Conservation (phyloP, 2,329 filamentous ascomycete genomes). For the Venturiaceae sp. region DNA sequence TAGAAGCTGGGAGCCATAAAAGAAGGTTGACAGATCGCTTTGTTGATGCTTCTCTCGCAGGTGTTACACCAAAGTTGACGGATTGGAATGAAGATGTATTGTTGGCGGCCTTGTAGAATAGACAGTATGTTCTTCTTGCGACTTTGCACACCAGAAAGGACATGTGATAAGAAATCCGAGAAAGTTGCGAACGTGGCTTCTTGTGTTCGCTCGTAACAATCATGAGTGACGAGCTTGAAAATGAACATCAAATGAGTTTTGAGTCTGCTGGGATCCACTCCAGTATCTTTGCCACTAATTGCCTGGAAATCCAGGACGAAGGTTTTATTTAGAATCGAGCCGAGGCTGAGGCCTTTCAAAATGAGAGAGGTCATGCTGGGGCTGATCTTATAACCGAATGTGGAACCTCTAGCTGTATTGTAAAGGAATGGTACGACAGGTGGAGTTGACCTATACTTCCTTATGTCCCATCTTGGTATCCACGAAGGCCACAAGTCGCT, state of each 20-base stretch:
- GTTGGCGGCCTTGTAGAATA: no score
- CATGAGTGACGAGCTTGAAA: not conserved
- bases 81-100: no score
- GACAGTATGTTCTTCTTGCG: no score
- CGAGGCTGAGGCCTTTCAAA: not conserved
- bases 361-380: not conserved
- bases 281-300: not conserved
- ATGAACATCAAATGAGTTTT: not conserved
- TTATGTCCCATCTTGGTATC: not conserved
- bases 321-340: not conserved
- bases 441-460: not conserved
- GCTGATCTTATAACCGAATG: not conserved
- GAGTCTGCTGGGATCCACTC: no score
- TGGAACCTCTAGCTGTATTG: not conserved
- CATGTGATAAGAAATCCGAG: no score
- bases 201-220: not conserved
- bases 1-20: no score
- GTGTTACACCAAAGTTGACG: no score
- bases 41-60: no score
- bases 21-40: no score
- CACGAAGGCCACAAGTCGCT: not conserved
- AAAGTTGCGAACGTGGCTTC: not conserved
- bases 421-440: not conserved
- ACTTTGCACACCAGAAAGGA: no score
- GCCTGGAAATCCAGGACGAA: not conserved